Evolutionary conservation across 148 eudicot species (phyloP).

Genomic region (Persicaria maculosa): DNA sequence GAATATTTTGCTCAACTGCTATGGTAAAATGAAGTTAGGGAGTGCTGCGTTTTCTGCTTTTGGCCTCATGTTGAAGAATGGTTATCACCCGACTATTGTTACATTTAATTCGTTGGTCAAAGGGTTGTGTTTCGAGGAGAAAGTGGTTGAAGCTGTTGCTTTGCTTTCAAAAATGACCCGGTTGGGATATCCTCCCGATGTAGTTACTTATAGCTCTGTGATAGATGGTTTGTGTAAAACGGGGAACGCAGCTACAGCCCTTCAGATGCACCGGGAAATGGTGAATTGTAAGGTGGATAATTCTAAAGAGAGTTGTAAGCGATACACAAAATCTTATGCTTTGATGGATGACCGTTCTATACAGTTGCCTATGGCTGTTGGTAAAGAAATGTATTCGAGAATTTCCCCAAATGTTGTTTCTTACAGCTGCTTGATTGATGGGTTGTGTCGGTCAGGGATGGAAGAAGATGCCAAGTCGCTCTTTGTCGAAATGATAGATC

Average conservation of each 20-base stretch:
- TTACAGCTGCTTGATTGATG: background rate
- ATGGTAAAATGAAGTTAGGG: slow-evolving; percentile 18
- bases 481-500: slow-evolving; percentile 17
- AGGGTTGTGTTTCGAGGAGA: slow-evolving; percentile 19
- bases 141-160: slow-evolving; percentile 15
- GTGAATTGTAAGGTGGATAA: background rate
- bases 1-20: slow-evolving; percentile 26
- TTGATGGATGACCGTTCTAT: background rate
- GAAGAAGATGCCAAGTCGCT: background rate
- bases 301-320: slow-evolving; percentile 4
- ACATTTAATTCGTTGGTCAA: slow-evolving; percentile 26
- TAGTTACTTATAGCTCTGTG: slow-evolving; percentile 23
- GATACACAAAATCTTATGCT: slow-evolving; percentile 15
- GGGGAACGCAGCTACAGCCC: slow-evolving; percentile 19
- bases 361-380: background rate
- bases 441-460: background rate
- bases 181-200: slow-evolving; percentile 20
- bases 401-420: background rate
- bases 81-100: slow-evolving; percentile 21
- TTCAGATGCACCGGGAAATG: slow-evolving; percentile 20
- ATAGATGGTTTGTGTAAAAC: slow-evolving; percentile 27
- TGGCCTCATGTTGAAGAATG: slow-evolving; percentile 21
- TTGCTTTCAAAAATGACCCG: slow-evolving; percentile 18
- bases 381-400: background rate
- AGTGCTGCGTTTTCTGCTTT: slow-evolving; percentile 20